Percentiles rank a stretch among this genome's conserved stretches.
Conservation (phyloP, 208 protist genomes). For the Wallacemonas collosoma region DNA sequence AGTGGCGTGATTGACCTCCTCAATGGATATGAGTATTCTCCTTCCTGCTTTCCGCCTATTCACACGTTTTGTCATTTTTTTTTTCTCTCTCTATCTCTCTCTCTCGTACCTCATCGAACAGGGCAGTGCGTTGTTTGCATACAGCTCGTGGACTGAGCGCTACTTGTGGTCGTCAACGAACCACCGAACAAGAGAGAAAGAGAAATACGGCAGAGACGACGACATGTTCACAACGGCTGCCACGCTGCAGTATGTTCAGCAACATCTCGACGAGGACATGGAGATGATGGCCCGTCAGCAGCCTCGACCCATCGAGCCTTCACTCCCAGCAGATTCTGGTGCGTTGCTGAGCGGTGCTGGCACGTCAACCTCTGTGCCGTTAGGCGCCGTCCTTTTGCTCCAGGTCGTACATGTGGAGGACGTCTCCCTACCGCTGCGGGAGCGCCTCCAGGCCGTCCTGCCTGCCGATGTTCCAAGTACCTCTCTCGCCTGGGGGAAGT, state of each 20-base stretch:
- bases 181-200: neutral
- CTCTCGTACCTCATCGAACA: too few species aligned
- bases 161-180: too few species aligned
- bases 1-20: too few species aligned
- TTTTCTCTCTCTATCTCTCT: too few species aligned
- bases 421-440: constrained; percentile 51
- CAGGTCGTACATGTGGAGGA: constrained; percentile 69
- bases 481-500: constrained; percentile 8
- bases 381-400: constrained; percentile 29
- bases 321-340: constrained; percentile 21
- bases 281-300: constrained; percentile 37
- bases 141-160: too few species aligned
- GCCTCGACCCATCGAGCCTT: constrained; percentile 19
- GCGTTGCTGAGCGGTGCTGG: neutral
- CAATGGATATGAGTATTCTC: too few species aligned
- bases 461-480: constrained; percentile 13
- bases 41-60: too few species aligned
- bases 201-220: neutral
- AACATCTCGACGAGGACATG: constrained; percentile 53
- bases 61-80: too few species aligned
- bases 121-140: too few species aligned
- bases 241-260: constrained; percentile 35
- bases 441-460: constrained; percentile 46
- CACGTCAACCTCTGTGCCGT: neutral
- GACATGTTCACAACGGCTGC: constrained; percentile 12